Conservation (phyloP, 805 yeast species). For the Wickerhamomyces bovis region DNA sequence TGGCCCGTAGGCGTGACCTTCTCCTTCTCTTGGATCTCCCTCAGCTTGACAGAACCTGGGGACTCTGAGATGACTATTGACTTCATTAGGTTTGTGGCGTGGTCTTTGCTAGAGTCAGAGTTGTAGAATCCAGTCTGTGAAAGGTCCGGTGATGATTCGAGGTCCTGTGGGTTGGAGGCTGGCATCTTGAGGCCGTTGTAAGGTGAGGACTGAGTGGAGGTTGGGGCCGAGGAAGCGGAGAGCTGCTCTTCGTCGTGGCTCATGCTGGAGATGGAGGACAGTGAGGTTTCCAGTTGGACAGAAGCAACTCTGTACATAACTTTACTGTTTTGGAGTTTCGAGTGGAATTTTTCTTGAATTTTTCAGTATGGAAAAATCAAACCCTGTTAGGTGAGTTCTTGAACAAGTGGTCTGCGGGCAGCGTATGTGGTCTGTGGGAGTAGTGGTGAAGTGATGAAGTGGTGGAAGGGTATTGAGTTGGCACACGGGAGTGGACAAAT, state of each 20-base stretch:
- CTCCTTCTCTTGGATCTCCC: constrained; percentile 4
- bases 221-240: constrained; percentile 11
- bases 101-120: constrained; percentile 13
- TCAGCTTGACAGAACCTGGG: constrained; percentile 14
- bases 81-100: constrained; percentile 18
- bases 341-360: not conserved
- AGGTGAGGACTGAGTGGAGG: constrained; percentile 15
- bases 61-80: constrained; percentile 22
- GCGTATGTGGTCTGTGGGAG: too few relatives aligned
- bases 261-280: constrained; percentile 9
- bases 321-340: not conserved
- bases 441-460: too few relatives aligned
- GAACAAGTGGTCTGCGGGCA: too few relatives aligned
- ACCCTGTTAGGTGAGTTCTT: not conserved
- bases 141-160: constrained; percentile 11
- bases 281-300: not conserved
- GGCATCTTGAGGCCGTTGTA: not conserved
- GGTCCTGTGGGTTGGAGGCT: not conserved
- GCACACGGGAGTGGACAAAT: too few relatives aligned
- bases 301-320: not conserved
- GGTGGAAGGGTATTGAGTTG: too few relatives aligned
- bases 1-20: not conserved
- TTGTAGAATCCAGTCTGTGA: constrained; percentile 17
- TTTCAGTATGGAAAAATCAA: not conserved
- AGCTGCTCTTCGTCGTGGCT: constrained; percentile 8